Conservation (phyloP, 495 filamentous ascomycete genomes). For the Penicillium mononematosum region DNA sequence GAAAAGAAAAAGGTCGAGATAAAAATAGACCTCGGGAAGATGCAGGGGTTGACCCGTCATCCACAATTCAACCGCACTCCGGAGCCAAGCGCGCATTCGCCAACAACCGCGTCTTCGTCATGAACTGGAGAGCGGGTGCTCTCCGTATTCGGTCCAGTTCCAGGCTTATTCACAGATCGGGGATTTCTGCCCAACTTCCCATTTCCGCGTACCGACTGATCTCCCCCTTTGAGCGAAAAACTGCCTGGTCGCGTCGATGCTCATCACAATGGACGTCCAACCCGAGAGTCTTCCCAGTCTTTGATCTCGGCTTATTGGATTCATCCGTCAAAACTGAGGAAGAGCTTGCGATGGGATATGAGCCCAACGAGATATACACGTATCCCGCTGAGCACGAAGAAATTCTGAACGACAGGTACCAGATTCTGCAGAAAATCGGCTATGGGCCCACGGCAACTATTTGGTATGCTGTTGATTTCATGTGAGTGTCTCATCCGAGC, state of each 20-base stretch:
- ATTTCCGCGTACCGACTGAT: not conserved
- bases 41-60: not conserved
- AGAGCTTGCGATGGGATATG: not conserved
- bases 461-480: not conserved
- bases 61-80: not conserved
- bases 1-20: not conserved
- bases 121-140: not conserved
- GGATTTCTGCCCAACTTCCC: not conserved
- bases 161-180: not conserved
- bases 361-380: not conserved
- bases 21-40: not conserved
- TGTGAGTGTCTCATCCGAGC: not conserved
- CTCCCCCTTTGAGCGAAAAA: not conserved
- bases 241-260: not conserved
- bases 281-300: slow-evolving; percentile 4
- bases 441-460: slow-evolving; percentile 8
- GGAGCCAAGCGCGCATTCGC: not conserved
- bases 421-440: slow-evolving; percentile 1
- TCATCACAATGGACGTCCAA: slow-evolving; percentile 10
- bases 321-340: not conserved
- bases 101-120: not conserved
- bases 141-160: not conserved
- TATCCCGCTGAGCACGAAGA: not conserved
- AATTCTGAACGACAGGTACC: not conserved
- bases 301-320: not conserved